Conservation (phyloP, 2,329 filamentous ascomycete genomes). For the Salinomyces thailandicus region DNA sequence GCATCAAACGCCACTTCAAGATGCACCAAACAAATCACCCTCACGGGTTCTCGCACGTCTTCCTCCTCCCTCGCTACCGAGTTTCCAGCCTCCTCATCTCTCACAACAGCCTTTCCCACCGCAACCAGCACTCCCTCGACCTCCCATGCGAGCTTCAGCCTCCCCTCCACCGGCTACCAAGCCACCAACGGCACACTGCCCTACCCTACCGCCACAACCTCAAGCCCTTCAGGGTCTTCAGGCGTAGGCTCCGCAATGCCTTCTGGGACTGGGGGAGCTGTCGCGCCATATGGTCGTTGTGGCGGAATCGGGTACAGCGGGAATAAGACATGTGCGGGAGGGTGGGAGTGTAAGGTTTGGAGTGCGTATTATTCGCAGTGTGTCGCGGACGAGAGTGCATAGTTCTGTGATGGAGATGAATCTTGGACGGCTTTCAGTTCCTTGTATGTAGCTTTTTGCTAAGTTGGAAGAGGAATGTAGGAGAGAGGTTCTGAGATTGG, state of each 20-base stretch:
- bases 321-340: slow-evolving; percentile 23
- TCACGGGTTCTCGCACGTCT: neutral
- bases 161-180: neutral
- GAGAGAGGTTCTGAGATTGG: no score
- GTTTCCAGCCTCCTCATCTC: neutral
- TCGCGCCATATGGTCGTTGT: slow-evolving; percentile 25
- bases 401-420: neutral
- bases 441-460: no score
- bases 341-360: slow-evolving; percentile 24
- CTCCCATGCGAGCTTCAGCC: neutral
- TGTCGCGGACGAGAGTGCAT: neutral
- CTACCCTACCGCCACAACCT: slow-evolving; percentile 7
- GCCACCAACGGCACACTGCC: slow-evolving; percentile 1
- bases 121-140: neutral
- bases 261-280: slow-evolving; percentile 2
- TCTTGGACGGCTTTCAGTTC: no score
- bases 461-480: no score
- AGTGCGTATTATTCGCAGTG: slow-evolving; percentile 26
- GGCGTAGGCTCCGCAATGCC: slow-evolving; percentile 14
- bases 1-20: slow-evolving; percentile 1
- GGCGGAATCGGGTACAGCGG: slow-evolving; percentile 27
- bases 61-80: neutral
- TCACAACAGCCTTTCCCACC: neutral
- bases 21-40: slow-evolving; percentile 3
- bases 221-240: slow-evolving; percentile 22